Evolutionary conservation across 306 rosid species (phyloP).

Genomic region (Senna siamea): DNA sequence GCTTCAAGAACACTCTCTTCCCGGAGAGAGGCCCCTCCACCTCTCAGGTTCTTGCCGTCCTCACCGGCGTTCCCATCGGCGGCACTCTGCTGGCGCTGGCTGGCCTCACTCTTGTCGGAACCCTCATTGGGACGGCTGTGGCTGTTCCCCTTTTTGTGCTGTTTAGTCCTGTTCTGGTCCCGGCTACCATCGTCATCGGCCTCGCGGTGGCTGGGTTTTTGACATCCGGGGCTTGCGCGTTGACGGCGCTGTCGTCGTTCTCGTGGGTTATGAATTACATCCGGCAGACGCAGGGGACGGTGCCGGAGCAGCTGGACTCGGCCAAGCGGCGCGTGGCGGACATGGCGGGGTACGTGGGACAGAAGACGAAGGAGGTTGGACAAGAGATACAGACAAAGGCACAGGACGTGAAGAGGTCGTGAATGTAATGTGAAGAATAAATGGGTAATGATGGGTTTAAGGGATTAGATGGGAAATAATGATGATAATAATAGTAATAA

Average conservation of each 20-base stretch:
- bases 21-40: constrained; percentile 44
- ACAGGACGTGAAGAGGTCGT: constrained; percentile 68
- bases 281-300: constrained; percentile 34
- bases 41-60: constrained; percentile 46
- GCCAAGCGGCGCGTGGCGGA: constrained; percentile 64
- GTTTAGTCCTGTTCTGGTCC: constrained; percentile 81
- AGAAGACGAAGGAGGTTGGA: constrained; percentile 82
- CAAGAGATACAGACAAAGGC: constrained; percentile 71
- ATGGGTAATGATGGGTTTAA: neutral
- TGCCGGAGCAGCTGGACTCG: constrained; percentile 55
- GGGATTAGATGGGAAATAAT: constrained; percentile 11
- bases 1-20: neutral
- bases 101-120: constrained; percentile 57
- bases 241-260: constrained; percentile 66
- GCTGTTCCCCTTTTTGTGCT: constrained; percentile 64
- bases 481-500: neutral
- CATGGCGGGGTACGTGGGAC: constrained; percentile 60
- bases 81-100: constrained; percentile 61
- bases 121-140: constrained; percentile 55
- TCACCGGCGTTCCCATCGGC: constrained; percentile 55
- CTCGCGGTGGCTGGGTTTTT: constrained; percentile 59
- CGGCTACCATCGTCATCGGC: constrained; percentile 53
- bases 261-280: constrained; percentile 63
- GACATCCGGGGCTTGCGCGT: constrained; percentile 59
- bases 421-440: neutral